phyloP scores from a whole-genome alignment of 257 asterid species.

The Verbena officinalis region DNA sequence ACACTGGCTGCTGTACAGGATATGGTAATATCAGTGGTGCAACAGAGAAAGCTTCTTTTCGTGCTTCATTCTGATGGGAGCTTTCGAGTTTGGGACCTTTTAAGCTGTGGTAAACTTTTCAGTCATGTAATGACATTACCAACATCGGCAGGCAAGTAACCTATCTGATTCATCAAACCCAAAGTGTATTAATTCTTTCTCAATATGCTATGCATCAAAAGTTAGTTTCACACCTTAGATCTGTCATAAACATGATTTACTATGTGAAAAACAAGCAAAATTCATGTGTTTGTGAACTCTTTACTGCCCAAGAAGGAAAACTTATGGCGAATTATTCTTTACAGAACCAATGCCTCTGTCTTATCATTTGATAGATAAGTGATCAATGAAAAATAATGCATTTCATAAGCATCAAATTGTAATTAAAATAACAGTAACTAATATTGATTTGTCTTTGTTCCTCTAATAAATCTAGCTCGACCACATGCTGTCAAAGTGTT shows the following conservation, averaged over 20 bases:
- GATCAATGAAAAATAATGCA: background rate
- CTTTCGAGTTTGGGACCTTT: conserved; percentile 84
- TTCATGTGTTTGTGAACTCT: background rate
- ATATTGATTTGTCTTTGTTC: background rate
- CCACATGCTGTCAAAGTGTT: no score
- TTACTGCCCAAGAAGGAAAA: background rate
- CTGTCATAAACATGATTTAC: conserved; percentile 1
- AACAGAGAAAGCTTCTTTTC: conserved; percentile 59
- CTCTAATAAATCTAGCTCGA: conserved; percentile 2
- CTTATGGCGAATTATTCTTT: background rate
- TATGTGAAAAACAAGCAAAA: background rate
- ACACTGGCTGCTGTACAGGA: conserved; percentile 72
- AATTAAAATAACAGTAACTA: background rate
- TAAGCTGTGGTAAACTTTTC: conserved; percentile 56
- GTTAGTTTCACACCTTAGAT: conserved; percentile 11
- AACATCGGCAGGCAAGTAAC: conserved; percentile 54
- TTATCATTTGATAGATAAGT: background rate
- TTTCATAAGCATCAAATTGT: background rate
- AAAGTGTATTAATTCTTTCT: conserved; percentile 5
- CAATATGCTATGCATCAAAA: conserved; percentile 16
- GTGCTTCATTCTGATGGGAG: conserved; percentile 92
- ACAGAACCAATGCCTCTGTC: no score
- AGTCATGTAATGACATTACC: conserved; percentile 53
- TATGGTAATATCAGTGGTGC: conserved; percentile 62
- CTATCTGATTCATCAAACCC: conserved; percentile 21